Evolutionary conservation across 2,329 filamentous ascomycete species (phyloP).

Genomic region (Xylariomycetidae sp.): DNA sequence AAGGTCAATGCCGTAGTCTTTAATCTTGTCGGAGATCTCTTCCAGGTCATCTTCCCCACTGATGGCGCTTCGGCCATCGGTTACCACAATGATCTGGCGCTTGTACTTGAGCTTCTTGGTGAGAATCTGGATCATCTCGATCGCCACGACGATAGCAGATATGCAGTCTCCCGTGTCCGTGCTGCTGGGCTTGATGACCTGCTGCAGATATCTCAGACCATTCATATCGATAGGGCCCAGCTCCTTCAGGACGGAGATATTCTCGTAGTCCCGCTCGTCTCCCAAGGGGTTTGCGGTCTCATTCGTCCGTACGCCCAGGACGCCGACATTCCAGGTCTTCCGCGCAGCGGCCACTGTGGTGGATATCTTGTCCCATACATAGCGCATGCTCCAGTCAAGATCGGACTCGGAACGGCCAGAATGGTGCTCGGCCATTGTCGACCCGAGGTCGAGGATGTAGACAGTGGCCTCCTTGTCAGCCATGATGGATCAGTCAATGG

Average conservation of each 20-base stretch:
- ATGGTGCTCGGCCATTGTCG: conserved; percentile 71
- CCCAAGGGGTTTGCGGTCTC: conserved; percentile 64
- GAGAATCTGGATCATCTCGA: conserved; percentile 75
- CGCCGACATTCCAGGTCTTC: conserved; percentile 70
- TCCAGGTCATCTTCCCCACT: conserved; percentile 67
- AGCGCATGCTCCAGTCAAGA: conserved; percentile 83
- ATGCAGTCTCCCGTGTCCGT: conserved; percentile 74
- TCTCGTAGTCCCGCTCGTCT: conserved; percentile 66
- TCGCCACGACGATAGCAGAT: conserved; percentile 78
- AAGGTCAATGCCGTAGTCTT: conserved; percentile 70
- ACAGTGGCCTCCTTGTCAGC: conserved; percentile 88
- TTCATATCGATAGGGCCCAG: conserved; percentile 56
- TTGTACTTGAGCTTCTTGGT: conserved; percentile 80
- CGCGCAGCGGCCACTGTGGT: conserved; percentile 61
- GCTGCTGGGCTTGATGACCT: conserved; percentile 58
- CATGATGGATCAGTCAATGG: conserved; percentile 54
- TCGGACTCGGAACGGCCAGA: conserved; percentile 70
- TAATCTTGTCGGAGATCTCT: conserved; percentile 67
- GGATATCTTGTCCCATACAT: conserved; percentile 90
- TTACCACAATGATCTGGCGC: conserved; percentile 76
- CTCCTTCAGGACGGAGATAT: conserved; percentile 76
- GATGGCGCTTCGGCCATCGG: conserved; percentile 69
- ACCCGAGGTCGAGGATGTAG: conserved; percentile 84
- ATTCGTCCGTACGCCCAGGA: conserved; percentile 78
- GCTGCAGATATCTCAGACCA: conserved; percentile 59